phyloP scores from a whole-genome alignment of 345 rosid species.

The Eucalyptus sp. region DNA sequence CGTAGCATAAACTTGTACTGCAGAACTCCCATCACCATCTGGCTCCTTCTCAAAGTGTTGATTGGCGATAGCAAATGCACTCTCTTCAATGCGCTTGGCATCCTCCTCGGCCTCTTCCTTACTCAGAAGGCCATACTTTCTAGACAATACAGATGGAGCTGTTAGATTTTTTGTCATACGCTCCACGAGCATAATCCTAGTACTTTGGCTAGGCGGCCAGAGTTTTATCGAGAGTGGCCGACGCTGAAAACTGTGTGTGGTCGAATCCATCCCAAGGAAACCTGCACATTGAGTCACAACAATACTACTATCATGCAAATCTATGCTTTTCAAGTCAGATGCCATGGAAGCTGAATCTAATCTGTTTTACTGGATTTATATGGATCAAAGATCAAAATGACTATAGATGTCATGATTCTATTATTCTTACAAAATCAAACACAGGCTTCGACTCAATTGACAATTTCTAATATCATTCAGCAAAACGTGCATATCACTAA shows the following conservation, averaged over 20 bases:
- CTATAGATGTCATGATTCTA: background rate
- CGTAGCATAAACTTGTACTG: conserved; percentile 83
- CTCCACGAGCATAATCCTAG: conserved; percentile 62
- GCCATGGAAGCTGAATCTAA: background rate
- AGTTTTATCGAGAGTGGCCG: conserved; percentile 52
- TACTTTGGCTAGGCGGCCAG: conserved; percentile 86
- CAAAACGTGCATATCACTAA: background rate
- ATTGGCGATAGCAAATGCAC: conserved; percentile 52
- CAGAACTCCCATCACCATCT: conserved; percentile 86
- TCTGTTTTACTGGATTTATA: background rate
- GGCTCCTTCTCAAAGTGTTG: conserved; percentile 71
- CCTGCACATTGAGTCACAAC: conserved; percentile 11
- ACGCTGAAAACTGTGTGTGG: conserved; percentile 15
- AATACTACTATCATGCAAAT: background rate
- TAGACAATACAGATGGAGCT: conserved; percentile 61
- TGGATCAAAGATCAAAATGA: background rate
- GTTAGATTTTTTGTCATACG: conserved; percentile 73
- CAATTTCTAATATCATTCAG: background rate
- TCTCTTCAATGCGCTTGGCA: conserved; percentile 61
- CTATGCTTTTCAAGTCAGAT: background rate
- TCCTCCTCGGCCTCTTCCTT: conserved; percentile 67
- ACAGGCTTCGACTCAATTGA: background rate
- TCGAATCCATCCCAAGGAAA: conserved; percentile 36
- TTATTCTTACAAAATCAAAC: background rate
- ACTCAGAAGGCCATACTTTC: conserved; percentile 62